phyloP scores from a whole-genome alignment of 179 eudicot species.

The Heliamphora pulchella region DNA sequence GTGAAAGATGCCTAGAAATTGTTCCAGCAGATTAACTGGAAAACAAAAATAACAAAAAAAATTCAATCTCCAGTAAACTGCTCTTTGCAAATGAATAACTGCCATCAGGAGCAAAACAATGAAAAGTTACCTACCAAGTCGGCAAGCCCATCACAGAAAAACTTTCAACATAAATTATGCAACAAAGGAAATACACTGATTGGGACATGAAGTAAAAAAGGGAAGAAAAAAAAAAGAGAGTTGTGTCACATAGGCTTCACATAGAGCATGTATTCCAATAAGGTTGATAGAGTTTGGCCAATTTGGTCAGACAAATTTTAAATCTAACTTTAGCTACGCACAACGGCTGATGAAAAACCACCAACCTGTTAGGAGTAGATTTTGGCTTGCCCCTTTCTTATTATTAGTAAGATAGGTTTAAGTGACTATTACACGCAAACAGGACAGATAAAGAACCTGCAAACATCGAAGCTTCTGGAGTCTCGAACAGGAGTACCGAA shows the following conservation, averaged over 20 bases:
- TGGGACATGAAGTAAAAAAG: neutral
- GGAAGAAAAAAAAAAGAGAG: neutral
- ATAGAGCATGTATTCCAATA: neutral
- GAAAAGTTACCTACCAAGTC: neutral
- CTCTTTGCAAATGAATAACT: no score
- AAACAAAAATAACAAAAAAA: no score
- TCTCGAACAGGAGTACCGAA: neutral
- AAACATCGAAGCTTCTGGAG: neutral
- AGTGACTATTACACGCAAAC: neutral
- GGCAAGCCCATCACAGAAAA: neutral
- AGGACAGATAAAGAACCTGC: neutral
- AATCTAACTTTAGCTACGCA: neutral
- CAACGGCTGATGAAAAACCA: no score
- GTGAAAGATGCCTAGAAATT: neutral
- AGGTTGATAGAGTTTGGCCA: slow-evolving; percentile 1
- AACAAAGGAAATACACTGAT: neutral
- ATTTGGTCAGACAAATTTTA: neutral
- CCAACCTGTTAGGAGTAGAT: no score
- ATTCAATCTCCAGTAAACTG: no score
- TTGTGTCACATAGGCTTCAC: neutral
- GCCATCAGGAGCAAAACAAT: neutral
- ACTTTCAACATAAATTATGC: neutral
- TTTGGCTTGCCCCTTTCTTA: no score
- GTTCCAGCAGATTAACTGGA: no score
- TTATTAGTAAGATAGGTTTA: neutral